A percentile compares a stretch with the other conserved stretches of the same genome.
phyloP scores from a whole-genome alignment of 805 yeast genomes.

The Starmerella etchellsii region DNA sequence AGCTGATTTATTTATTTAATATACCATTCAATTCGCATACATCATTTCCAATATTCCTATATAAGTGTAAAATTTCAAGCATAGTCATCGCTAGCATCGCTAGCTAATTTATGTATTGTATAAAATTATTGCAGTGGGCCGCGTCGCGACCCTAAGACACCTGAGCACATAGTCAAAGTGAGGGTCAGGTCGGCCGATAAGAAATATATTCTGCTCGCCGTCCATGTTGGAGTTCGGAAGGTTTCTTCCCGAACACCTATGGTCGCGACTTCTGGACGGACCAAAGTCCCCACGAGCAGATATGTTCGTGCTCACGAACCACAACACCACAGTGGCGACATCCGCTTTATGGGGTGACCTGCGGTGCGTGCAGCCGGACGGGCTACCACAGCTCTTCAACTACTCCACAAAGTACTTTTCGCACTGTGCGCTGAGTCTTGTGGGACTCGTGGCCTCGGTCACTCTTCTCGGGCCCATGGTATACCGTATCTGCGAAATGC shows the following conservation, averaged over 20 bases:
- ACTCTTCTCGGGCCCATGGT: constrained; percentile 11
- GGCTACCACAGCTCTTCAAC: constrained; percentile 13
- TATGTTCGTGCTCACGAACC: not conserved
- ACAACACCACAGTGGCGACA: too few species aligned
- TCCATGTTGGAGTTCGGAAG: not conserved
- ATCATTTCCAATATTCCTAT: too few species aligned
- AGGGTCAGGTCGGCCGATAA: too few species aligned
- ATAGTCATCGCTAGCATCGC: too few species aligned
- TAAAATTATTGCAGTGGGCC: too few species aligned
- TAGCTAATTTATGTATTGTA: not conserved
- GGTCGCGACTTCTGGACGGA: not conserved
- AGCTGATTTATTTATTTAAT: constrained; percentile 5
- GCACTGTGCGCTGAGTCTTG: constrained; percentile 14
- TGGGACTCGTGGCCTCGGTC: constrained; percentile 10
- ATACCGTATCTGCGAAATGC: constrained; percentile 6
- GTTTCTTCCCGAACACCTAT: not conserved
- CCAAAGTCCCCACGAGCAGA: too few species aligned
- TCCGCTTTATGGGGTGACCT: constrained; percentile 7
- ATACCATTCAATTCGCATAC: not conserved
- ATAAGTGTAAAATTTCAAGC: too few species aligned
- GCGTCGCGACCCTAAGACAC: too few species aligned
- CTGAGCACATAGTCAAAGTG: too few species aligned
- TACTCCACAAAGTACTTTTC: constrained; percentile 19
- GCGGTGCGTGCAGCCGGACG: constrained; percentile 5
- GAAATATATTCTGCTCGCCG: too few species aligned